Evolutionary conservation across 2,329 filamentous ascomycete genomes (phyloP), one percentile per base, ranked within the genome.

Genomic region (Colletotrichum lindemuthianum): DNA sequence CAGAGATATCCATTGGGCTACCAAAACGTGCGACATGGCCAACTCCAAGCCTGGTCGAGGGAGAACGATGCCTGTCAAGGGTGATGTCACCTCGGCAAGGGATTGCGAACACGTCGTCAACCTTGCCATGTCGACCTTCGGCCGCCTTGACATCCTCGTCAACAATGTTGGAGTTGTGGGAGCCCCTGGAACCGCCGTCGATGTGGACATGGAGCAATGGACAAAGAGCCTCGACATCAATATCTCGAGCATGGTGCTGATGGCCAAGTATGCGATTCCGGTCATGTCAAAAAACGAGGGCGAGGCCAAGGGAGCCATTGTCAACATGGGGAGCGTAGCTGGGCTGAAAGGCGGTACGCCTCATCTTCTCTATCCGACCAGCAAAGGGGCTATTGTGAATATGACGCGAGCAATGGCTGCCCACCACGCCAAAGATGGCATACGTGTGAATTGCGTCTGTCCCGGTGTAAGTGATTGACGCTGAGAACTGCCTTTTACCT

Each of bases 151-250:
- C 69, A 87, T 90, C 45, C 75, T 91, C 1, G 77, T 90, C 40
- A 90, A 90, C 70, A 87, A 86, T 60, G 88, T 91, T 2, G 89
- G 89, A 0, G 77, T 90, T 16, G 79, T 80, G 4, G 89, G 89
- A 0, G 82, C 87, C 0, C 60, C 75, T 1, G 89, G 89, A 0
- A 88, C 84, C 2, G 87, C 88, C 0, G 78, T 86, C 2, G 84
- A 87, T 0, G 84, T 90, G 1, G 85, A 90, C 69, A 83, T 88
- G 78, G 80, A 73, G 0, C 77, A 80, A 10, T 91, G 86, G 86
- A 78, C 82, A 0, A 79, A 79, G 54, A 81, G 83, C 0, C 79
- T 91, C 59, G 81, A 88, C 48, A 76, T 67, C 45, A 69, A 68
- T n/a, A 63, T 69, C n/a, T 65, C 65, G 2, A 67, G 65, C 37